phyloP scores from a whole-genome alignment of 768 basidiomycete species.

The Boletus rex-veris region DNA sequence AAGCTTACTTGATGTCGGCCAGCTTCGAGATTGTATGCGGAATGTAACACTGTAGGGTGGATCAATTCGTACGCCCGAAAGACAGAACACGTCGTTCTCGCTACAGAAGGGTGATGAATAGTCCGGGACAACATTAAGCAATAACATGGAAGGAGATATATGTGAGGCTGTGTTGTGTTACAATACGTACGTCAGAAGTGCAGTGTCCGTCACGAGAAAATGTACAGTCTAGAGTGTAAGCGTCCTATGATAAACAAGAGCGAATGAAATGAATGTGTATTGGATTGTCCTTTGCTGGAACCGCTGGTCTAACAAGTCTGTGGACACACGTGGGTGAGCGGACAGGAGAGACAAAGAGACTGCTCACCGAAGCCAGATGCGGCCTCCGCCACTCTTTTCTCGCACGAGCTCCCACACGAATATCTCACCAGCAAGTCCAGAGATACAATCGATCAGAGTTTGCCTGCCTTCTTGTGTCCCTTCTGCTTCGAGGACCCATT shows the following conservation, averaged over 20 bases:
- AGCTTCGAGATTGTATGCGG: background rate
- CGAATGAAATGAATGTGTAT: constrained; percentile 19
- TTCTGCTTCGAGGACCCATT: constrained; percentile 79
- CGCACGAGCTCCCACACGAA: constrained; percentile 55
- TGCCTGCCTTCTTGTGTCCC: constrained; percentile 67
- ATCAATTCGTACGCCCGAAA: background rate
- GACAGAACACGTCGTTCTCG: background rate
- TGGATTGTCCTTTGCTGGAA: constrained; percentile 22
- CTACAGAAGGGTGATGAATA: background rate
- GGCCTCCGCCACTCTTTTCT: constrained; percentile 57
- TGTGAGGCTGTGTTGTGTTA: constrained; percentile 1
- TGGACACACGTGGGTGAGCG: background rate
- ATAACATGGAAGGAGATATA: constrained; percentile 8
- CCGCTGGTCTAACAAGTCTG: constrained; percentile 24
- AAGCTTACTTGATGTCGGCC: constrained; percentile 39
- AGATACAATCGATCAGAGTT: constrained; percentile 52
- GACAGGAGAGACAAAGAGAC: background rate
- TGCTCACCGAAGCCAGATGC: constrained; percentile 64
- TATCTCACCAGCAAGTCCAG: constrained; percentile 32
- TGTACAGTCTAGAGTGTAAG: constrained; percentile 18
- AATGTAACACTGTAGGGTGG: background rate
- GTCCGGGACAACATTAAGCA: constrained; percentile 18
- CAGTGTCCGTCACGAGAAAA: constrained; percentile 11
- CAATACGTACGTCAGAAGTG: constrained; percentile 14
- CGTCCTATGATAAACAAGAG: constrained; percentile 19